Base-by-base conservation (phyloP, 1,284 basidiomycete genomes). In the Kwoniella shivajii region DNA sequence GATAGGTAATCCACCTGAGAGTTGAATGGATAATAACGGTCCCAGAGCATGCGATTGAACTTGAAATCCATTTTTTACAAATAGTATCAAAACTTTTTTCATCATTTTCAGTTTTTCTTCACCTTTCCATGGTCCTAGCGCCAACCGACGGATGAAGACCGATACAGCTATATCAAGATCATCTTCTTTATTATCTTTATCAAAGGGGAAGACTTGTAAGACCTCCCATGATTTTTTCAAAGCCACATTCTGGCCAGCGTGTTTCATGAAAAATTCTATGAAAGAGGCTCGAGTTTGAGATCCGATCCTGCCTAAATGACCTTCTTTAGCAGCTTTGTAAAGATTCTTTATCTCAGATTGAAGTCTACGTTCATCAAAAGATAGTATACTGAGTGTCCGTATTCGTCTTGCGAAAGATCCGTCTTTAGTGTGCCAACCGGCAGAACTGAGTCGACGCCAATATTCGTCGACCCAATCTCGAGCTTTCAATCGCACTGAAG, bases 241-340 rank as follows among this genome's bases (percentile, higher is more conserved):
- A 20, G 34, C n/a, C 7, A 49, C 11, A 6, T 46, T 36, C 2
- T 31, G 16, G 16, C 10, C 6, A 4, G 41, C 5, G 10, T 34
- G 30, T 11, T 31, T 42, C 45, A 64, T 55, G 41, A 60, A 64
- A 34, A 41, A 57, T 14, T 54, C 50, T 6, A 64, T 46, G 38
- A 64, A 64, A 11, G 56, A 44, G 11, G 56, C 52, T 9, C 56
- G 27, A 9, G 59, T 60, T 36, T 43, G 31, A 13, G 41, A 22
- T n/a, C 53, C 56, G 7, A 60, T 55, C 11, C 29, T 34, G 3
- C 56, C 58, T 24, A 58, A 38, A 48, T 64, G 59, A 14, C 59
- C 59, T 2, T 31, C 53, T 38, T 37, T 44, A 10, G 50, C 59
- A 16, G 56, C 53, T 18, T 50, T 41, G 27, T 57, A 60, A 14